Evolutionary conservation across 768 basidiomycete species (phyloP).

Genomic region (Mycena amicta): DNA sequence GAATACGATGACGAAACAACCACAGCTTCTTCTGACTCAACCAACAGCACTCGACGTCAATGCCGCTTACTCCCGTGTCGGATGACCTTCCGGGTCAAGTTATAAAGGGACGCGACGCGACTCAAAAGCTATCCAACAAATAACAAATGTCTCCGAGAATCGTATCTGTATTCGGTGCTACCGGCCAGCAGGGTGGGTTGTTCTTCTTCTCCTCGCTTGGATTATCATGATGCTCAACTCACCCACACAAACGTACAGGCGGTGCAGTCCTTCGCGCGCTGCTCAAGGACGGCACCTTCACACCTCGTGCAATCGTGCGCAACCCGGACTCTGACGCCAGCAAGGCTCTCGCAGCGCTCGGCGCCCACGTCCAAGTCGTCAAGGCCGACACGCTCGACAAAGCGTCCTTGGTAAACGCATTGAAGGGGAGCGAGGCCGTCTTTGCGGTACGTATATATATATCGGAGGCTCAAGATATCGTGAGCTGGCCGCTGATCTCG

Average conservation of each 20-base stretch:
- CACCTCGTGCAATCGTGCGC: constrained; percentile 12
- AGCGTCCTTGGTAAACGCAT: neutral
- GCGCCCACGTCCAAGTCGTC: constrained; percentile 5
- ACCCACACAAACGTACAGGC: constrained; percentile 10
- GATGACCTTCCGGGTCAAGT: too few species aligned
- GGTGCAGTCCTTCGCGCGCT: constrained; percentile 13
- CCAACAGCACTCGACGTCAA: too few species aligned
- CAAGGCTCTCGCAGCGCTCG: constrained; percentile 5
- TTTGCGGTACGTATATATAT: neutral
- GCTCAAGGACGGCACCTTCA: constrained; percentile 14
- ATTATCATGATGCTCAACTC: neutral
- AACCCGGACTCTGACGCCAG: constrained; percentile 5
- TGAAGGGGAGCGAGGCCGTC: constrained; percentile 11
- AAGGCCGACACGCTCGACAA: neutral
- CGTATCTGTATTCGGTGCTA: neutral
- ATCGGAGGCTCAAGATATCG: neutral
- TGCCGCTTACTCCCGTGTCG: too few species aligned
- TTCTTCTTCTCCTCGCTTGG: neutral
- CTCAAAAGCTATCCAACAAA: too few species aligned
- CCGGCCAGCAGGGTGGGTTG: neutral
- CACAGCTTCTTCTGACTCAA: too few species aligned
- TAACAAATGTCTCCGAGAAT: constrained; percentile 1
- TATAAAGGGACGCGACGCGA: too few species aligned
- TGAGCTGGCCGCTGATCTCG: neutral
- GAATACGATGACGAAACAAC: too few species aligned